Percentiles rank a stretch among this genome's conserved stretches.
Conservation (phyloP, 2,329 filamentous ascomycete species). For the Elsinoe fawcettii region DNA sequence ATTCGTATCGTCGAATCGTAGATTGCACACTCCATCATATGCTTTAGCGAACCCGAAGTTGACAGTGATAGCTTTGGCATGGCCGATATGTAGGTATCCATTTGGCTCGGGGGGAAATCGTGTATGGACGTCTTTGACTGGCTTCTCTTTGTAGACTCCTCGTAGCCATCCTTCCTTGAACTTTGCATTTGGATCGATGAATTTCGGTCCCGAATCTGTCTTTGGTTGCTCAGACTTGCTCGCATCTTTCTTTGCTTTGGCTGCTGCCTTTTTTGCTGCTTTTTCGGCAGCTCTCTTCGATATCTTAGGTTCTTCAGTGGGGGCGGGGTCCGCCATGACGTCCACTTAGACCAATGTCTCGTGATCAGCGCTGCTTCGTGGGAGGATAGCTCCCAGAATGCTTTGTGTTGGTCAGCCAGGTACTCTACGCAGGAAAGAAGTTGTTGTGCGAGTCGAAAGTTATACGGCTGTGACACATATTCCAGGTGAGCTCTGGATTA, state of each 20-base stretch:
- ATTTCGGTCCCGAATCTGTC: constrained; percentile 18
- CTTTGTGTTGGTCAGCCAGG: too few species aligned
- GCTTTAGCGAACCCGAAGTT: constrained; percentile 91
- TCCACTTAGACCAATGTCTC: neutral
- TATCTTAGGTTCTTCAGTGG: constrained; percentile 27
- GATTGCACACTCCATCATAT: constrained; percentile 68
- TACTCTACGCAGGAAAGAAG: too few species aligned
- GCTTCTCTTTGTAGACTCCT: constrained; percentile 44
- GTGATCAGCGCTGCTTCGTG: neutral
- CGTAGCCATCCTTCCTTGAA: constrained; percentile 45
- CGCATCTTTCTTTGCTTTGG: constrained; percentile 37
- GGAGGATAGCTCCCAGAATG: neutral
- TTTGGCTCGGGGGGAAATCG: constrained; percentile 61
- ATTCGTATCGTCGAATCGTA: constrained; percentile 91
- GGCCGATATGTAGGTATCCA: constrained; percentile 86
- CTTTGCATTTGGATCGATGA: constrained; percentile 33
- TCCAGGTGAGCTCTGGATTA: neutral
- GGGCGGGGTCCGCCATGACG: constrained; percentile 25
- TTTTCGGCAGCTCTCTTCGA: constrained; percentile 45
- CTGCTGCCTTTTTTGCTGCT: constrained; percentile 43
- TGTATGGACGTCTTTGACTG: constrained; percentile 38
- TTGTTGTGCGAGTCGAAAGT: neutral
- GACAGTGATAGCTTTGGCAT: constrained; percentile 89
- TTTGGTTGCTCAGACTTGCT: constrained; percentile 30
- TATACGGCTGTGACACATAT: neutral